These are phyloP conservation scores for Neoconidiobolus thromboides DNA, from an alignment of 371 early-diverging fungal genomes.

Conservation along the genomic window DNA sequence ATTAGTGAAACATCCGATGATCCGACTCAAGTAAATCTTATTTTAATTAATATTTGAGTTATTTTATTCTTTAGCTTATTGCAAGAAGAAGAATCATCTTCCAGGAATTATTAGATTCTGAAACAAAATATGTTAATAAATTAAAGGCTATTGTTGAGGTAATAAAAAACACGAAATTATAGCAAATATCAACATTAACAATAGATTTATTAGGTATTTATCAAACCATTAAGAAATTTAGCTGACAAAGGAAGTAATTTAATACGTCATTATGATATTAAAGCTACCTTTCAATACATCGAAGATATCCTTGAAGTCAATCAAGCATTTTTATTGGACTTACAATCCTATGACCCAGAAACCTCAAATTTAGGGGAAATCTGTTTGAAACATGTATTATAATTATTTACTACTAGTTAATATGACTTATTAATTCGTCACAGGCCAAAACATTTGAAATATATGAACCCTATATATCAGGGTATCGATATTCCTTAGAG, in stretches of 20 bases:
- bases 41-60: background rate
- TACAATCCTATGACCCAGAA: background rate
- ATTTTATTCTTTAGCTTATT: background rate
- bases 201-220: background rate
- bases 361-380: background rate
- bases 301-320: constrained; percentile 3
- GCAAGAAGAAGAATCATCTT: background rate
- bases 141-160: constrained; percentile 6
- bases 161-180: background rate
- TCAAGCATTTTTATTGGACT: background rate
- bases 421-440: background rate
- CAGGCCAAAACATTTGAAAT: background rate
- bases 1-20: background rate
- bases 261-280: constrained; percentile 3
- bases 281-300: constrained; percentile 3
- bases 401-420: background rate
- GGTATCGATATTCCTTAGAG: constrained; percentile 1
- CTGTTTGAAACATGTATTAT: background rate
- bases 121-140: background rate
- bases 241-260: background rate
- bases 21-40: background rate
- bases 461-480: constrained; percentile 1
- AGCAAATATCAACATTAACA: background rate
- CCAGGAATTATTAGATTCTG: constrained; percentile 1
- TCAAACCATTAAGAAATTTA: constrained; percentile 1